Evolutionary conservation across 148 eudicot genomes (phyloP).

Genomic region (Chenopodium album): DNA sequence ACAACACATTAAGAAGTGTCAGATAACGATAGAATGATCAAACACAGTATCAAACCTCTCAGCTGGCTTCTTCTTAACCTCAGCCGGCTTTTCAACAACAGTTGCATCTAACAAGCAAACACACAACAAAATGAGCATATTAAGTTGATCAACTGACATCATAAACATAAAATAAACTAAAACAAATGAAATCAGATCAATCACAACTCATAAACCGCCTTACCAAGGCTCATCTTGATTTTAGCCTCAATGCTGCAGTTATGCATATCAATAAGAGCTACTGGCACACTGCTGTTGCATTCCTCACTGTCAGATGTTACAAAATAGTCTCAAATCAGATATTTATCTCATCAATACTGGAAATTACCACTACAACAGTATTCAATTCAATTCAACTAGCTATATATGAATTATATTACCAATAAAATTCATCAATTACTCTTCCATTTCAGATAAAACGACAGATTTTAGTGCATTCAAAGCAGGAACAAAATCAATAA

Average conservation of each 20-base stretch:
- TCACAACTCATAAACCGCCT: not conserved
- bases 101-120: constrained; percentile 44
- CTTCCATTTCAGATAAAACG: too few relatives aligned
- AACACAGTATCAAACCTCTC: constrained; percentile 34
- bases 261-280: constrained; percentile 81
- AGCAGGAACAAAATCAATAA: not conserved
- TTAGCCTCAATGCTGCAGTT: constrained; percentile 71
- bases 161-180: not conserved
- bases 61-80: constrained; percentile 45
- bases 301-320: constrained; percentile 49
- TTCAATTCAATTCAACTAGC: not conserved
- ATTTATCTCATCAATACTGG: not conserved
- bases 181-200: not conserved
- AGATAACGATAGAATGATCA: not conserved
- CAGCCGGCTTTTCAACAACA: constrained; percentile 47
- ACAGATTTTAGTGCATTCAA: too few relatives aligned
- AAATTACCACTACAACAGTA: not conserved
- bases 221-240: constrained; percentile 71
- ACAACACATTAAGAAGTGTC: not conserved
- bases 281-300: constrained; percentile 73
- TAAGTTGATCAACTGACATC: not conserved
- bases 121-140: not conserved
- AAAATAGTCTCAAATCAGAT: not conserved
- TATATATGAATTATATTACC: not conserved
- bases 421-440: not conserved